Percentiles rank a stretch among this genome's conserved stretches.
Conservation (phyloP, 192 early-diverging fungal species). For the Gigaspora rosea region DNA sequence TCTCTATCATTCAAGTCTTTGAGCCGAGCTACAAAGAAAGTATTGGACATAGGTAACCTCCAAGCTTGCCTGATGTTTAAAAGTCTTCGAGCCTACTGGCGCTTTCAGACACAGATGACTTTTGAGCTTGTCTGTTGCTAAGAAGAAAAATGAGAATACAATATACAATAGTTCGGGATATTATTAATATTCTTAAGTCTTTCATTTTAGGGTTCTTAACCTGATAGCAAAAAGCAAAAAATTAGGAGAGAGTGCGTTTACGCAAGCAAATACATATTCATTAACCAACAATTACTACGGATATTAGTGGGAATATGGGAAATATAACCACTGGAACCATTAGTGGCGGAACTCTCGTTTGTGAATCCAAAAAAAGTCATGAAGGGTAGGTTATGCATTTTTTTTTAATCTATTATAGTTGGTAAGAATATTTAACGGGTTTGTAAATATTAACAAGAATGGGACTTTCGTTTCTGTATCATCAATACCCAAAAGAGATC, state of each 20-base stretch:
- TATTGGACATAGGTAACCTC: constrained; percentile 8
- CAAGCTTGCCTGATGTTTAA: constrained; percentile 21
- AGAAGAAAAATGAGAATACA: neutral
- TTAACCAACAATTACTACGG: neutral
- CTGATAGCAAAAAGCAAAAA: neutral
- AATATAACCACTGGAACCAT: neutral
- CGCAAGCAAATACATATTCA: neutral
- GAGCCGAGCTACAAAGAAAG: constrained; percentile 17
- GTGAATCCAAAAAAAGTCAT: too few relatives aligned
- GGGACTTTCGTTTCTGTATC: too few relatives aligned
- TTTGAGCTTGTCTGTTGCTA: constrained; percentile 5
- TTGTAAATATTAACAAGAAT: too few relatives aligned
- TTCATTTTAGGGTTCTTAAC: neutral
- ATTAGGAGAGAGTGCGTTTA: neutral
- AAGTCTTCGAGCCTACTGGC: constrained; percentile 10
- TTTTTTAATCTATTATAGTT: too few relatives aligned
- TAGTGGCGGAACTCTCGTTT: neutral
- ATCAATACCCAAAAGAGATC: neutral
- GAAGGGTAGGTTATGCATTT: too few relatives aligned
- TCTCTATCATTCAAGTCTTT: constrained; percentile 20
- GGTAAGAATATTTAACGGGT: too few relatives aligned
- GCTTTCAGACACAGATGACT: constrained; percentile 5
- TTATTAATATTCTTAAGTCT: neutral
- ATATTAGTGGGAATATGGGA: too few relatives aligned
- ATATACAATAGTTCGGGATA: neutral